Evolutionary conservation across 2,329 filamentous ascomycete species (phyloP).

Genomic region (Aspergillus tanneri): DNA sequence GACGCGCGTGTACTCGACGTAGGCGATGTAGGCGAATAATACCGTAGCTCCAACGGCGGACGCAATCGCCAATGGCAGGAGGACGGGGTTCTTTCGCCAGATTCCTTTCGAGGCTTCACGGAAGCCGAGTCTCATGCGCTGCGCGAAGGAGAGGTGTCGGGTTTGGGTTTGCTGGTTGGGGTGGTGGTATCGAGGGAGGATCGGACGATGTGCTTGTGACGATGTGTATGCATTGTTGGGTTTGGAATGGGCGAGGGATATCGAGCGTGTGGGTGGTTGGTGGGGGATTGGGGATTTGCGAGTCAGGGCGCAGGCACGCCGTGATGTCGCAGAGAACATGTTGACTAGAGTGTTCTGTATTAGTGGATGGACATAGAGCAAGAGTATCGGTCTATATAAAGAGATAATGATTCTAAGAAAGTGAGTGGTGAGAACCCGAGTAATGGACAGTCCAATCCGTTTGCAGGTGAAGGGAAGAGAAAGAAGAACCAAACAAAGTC

Average conservation of each 20-base stretch:
- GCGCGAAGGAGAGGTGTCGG: slow-evolving; percentile 29
- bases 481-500: too few relatives aligned
- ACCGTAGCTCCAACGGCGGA: slow-evolving; percentile 36
- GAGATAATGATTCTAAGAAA: too few relatives aligned
- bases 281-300: slow-evolving; percentile 15
- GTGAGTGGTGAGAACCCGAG: too few relatives aligned
- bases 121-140: slow-evolving; percentile 35
- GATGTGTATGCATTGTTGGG: not conserved
- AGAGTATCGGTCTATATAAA: too few relatives aligned
- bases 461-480: too few relatives aligned
- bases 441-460: too few relatives aligned
- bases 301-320: slow-evolving; percentile 30
- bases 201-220: not conserved
- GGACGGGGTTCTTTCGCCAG: slow-evolving; percentile 45
- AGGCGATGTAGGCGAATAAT: slow-evolving; percentile 43
- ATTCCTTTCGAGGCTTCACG: slow-evolving; percentile 40
- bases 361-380: too few relatives aligned
- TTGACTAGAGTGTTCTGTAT: slow-evolving; percentile 8
- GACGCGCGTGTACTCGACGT: slow-evolving; percentile 44
- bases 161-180: slow-evolving; percentile 8
- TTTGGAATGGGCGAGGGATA: not conserved
- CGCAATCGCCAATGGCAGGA: slow-evolving; percentile 43
- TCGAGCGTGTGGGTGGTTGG: slow-evolving; percentile 17
- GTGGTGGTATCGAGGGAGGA: slow-evolving; percentile 12
- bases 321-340: slow-evolving; percentile 30